phyloP scores from a whole-genome alignment of 495 filamentous ascomycete species.

The Daldinia grandis region DNA sequence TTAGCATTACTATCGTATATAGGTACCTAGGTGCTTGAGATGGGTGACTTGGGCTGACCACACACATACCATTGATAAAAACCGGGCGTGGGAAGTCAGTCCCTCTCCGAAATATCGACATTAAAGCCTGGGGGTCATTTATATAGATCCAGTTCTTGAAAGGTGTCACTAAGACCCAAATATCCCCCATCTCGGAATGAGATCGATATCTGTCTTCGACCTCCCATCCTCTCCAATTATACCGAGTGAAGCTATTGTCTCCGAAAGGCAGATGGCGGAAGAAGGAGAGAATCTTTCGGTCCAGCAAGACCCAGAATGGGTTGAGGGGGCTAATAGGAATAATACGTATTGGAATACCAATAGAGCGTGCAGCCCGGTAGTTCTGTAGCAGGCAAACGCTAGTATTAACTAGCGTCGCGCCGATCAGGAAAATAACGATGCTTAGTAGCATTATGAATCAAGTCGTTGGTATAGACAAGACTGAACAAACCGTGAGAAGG shows the following conservation, averaged over 20 bases:
- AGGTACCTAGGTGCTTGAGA: too few relatives aligned
- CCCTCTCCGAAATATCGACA: conserved; percentile 48
- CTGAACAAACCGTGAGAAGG: background rate
- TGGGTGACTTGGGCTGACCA: background rate
- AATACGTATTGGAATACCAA: conserved; percentile 51
- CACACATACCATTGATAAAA: conserved; percentile 36
- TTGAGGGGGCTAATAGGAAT: conserved; percentile 48
- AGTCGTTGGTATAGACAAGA: conserved; percentile 12
- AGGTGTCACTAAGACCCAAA: conserved; percentile 56
- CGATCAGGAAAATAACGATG: background rate
- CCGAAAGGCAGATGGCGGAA: conserved; percentile 39
- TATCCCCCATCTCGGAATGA: conserved; percentile 52
- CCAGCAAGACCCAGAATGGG: conserved; percentile 45
- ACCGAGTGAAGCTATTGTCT: conserved; percentile 46
- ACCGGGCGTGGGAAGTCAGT: conserved; percentile 56
- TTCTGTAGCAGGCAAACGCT: conserved; percentile 22
- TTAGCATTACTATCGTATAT: background rate
- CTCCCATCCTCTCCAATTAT: conserved; percentile 49
- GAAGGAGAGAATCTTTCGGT: conserved; percentile 31
- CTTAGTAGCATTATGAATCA: conserved; percentile 5
- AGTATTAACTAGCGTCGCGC: background rate
- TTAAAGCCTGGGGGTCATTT: conserved; percentile 50
- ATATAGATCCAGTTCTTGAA: conserved; percentile 52
- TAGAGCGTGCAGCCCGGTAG: conserved; percentile 40
- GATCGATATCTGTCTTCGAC: conserved; percentile 49